phyloP scores from a whole-genome alignment of 176 grass and related monocot species.

The Musa itinerans region DNA sequence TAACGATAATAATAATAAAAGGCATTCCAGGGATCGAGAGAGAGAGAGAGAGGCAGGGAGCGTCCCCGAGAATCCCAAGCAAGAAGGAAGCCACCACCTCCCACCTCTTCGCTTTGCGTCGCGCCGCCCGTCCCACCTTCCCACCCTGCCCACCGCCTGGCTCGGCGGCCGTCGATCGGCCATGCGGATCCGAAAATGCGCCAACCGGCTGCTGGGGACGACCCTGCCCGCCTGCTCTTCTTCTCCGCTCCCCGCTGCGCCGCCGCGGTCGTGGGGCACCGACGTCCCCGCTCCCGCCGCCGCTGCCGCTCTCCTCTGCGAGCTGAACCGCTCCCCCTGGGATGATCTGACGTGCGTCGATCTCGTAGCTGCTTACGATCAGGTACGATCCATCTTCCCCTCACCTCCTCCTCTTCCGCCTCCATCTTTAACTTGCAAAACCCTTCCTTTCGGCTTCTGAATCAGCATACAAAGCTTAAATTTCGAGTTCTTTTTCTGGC shows the following conservation, averaged over 20 bases:
- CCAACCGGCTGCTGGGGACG: conserved; percentile 1
- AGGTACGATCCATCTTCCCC: not conserved
- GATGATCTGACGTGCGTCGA: conserved; percentile 5
- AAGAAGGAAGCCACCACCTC: too few relatives aligned
- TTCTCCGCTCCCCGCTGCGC: not conserved
- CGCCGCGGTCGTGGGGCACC: not conserved
- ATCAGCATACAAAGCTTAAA: not conserved
- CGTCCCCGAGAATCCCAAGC: too few relatives aligned
- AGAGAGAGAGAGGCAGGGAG: too few relatives aligned
- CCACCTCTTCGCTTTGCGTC: too few relatives aligned
- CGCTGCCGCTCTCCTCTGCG: not conserved
- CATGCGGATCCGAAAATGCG: conserved; percentile 12
- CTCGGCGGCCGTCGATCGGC: not conserved
- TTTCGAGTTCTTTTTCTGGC: too few relatives aligned
- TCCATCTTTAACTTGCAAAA: too few relatives aligned
- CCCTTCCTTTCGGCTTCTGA: not conserved
- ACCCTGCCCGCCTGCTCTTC: not conserved
- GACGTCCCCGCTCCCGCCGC: not conserved
- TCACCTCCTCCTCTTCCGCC: not conserved
- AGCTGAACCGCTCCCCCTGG: conserved; percentile 19
- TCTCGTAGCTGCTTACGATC: not conserved
- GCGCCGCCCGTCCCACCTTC: too few relatives aligned
- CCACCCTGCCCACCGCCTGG: too few relatives aligned
- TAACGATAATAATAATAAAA: too few relatives aligned
- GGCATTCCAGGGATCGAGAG: too few relatives aligned